These are phyloP conservation scores for Cadophora sp. DNA, from an alignment of 2,329 filamentous ascomycete genomes.

Conservation along the genomic window DNA sequence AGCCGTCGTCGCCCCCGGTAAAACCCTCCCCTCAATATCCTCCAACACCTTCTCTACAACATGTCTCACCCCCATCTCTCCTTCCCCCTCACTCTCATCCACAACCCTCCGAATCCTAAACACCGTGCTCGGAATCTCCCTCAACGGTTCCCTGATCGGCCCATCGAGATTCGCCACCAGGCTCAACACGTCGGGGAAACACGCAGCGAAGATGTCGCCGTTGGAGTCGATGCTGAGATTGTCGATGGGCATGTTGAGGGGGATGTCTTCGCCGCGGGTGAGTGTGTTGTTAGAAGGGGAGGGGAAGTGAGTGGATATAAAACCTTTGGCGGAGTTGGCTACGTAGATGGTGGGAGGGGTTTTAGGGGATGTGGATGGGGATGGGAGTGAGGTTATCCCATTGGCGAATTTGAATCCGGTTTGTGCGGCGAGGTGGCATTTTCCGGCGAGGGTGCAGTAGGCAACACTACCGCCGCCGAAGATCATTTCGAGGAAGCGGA, in stretches of 20 bases:
- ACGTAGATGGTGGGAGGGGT: slow-evolving; percentile 41
- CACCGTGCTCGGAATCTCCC: slow-evolving; percentile 32
- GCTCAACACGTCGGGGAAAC: slow-evolving; percentile 41
- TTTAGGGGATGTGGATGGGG: slow-evolving; percentile 9
- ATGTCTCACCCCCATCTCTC: slow-evolving; percentile 28
- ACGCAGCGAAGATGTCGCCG: slow-evolving; percentile 44
- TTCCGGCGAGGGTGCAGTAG: slow-evolving; percentile 32
- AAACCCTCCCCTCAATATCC: slow-evolving; percentile 40
- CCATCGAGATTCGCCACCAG: slow-evolving; percentile 35
- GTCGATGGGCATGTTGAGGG: slow-evolving; percentile 44
- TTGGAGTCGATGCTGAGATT: slow-evolving; percentile 45
- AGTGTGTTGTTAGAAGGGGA: slow-evolving; percentile 18
- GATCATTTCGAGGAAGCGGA: slow-evolving; percentile 35
- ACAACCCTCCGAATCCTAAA: slow-evolving; percentile 34
- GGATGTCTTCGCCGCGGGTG: slow-evolving; percentile 30
- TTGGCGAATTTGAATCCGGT: slow-evolving; percentile 43
- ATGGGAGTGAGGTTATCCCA: slow-evolving; percentile 36
- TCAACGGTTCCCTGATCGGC: slow-evolving; percentile 19
- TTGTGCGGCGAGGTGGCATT: slow-evolving; percentile 35
- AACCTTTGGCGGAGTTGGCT: slow-evolving; percentile 39
- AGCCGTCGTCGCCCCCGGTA: slow-evolving; percentile 35
- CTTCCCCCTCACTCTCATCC: slow-evolving; percentile 15
- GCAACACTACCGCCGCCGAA: slow-evolving; percentile 39
- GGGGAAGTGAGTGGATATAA: slow-evolving; percentile 37
- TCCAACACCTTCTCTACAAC: slow-evolving; percentile 44